Conservation (phyloP, 2,329 filamentous ascomycete genomes). For the Aspergillus sp. region DNA sequence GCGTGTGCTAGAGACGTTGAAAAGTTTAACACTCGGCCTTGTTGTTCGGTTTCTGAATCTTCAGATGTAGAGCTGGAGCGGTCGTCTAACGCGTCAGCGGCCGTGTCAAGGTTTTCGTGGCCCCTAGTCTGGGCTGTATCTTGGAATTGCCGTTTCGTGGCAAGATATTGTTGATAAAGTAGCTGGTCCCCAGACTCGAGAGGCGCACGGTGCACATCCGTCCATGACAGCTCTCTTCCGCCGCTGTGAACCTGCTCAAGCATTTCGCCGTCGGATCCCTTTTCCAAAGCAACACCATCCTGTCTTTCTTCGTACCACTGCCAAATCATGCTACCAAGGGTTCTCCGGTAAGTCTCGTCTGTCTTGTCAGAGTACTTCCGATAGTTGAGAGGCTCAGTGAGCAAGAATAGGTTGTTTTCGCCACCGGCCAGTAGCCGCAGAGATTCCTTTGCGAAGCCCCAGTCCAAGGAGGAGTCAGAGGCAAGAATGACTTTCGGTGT, state of each 20-base stretch:
- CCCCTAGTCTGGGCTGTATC: conserved; percentile 75
- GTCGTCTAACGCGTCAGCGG: conserved; percentile 72
- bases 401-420: conserved; percentile 78
- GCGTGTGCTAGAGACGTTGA: conserved; percentile 83
- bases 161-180: conserved; percentile 89
- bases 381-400: conserved; percentile 70
- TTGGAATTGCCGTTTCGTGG: conserved; percentile 84
- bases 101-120: conserved; percentile 71
- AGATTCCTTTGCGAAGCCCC: conserved; percentile 89
- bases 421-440: conserved; percentile 76
- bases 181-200: conserved; percentile 76
- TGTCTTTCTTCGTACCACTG: conserved; percentile 74
- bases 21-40: conserved; percentile 88
- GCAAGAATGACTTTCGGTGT: conserved; percentile 79
- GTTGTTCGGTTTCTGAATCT: conserved; percentile 85
- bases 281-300: conserved; percentile 66
- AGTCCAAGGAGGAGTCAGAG: conserved; percentile 86
- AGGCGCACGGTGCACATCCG: conserved; percentile 64
- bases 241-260: conserved; percentile 70
- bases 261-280: conserved; percentile 58
- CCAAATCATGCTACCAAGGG: conserved; percentile 77
- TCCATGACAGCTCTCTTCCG: conserved; percentile 65
- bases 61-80: conserved; percentile 87
- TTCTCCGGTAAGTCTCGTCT: conserved; percentile 50
- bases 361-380: conserved; percentile 29